Evolutionary conservation across 1,284 basidiomycete species (phyloP), one percentile per base, ranked within the genome.

Genomic region (Caloboletus inedulis): DNA sequence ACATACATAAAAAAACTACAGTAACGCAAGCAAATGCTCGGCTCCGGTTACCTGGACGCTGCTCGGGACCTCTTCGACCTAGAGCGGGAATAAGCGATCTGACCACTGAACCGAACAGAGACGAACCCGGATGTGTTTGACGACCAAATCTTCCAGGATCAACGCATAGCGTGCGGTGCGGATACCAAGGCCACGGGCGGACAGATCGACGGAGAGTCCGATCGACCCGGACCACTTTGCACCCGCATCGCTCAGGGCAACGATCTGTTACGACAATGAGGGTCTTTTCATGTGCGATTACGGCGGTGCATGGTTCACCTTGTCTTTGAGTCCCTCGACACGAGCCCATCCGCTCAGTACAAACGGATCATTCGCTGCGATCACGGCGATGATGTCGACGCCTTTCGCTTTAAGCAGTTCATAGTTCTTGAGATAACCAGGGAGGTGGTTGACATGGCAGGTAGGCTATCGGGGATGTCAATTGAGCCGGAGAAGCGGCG

Each of bases 341-440:
- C 85, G 79, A 18, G 77, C 84, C 87, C 89, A 92, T 44, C 83
- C 90, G 60, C 79, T 84, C 80, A 88, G 78, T 54, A 90, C 88
- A 64, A 87, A 90, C n/a, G 81, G 72, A 62, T 90, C 89, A 69
- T 90, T 91, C 44, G 83, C 80, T 19, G 86, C 81, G 54, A 91
- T 59, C 55, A 88, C 81, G 21, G 79, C 84, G 62, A 91, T 71
- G 47, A 82, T 75, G 63, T 91, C 87, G 47, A 87, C 80, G 47
- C 88, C 88, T 69, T 88, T 89, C 33, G 75, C 73, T 71, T 86
- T 87, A 77, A 93, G 79, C 59, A 85, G 72, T 33, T 82, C 79
- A 63, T 79, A 78, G 55, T 82, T 81, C 58, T 80, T 62, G 61
- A 91, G 62, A 71, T 81, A 91, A 30, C 80, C 79, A 3, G 89